A percentile compares a stretch with the other conserved stretches of the same genome.
Conservation (phyloP, 495 filamentous ascomycete species). For the Aspergillus affinis region DNA sequence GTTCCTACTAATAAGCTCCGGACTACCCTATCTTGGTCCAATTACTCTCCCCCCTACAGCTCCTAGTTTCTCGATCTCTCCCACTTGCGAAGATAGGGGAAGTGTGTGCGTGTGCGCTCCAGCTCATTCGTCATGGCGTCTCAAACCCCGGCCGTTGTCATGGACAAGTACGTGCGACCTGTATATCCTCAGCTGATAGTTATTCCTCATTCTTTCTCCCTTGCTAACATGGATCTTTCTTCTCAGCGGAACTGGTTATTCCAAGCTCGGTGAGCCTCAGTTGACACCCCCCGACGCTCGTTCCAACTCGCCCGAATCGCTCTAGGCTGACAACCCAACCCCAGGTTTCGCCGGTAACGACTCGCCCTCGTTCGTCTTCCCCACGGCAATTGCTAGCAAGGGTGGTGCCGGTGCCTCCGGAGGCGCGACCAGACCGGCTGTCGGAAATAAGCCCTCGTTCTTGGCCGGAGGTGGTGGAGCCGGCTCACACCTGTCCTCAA, state of each 20-base stretch:
- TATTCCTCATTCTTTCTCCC: background rate
- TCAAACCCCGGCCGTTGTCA: slow-evolving; percentile 99
- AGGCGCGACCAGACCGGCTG: slow-evolving; percentile 80
- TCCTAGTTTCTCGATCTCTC: background rate
- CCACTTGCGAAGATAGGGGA: slow-evolving; percentile 17
- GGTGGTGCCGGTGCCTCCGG: slow-evolving; percentile 65
- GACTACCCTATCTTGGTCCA: slow-evolving; percentile 9
- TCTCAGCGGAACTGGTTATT: slow-evolving; percentile 93
- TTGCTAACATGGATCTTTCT: slow-evolving; percentile 21
- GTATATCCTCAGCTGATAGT: slow-evolving; percentile 9
- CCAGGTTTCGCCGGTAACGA: slow-evolving; percentile 98
- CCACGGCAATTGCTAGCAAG: slow-evolving; percentile 97
- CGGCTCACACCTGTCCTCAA: slow-evolving; percentile 76
- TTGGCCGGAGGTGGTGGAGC: slow-evolving; percentile 86
- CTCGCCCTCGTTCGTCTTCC: slow-evolving; percentile 98
- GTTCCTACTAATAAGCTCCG: background rate
- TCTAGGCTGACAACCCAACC: slow-evolving; percentile 29
- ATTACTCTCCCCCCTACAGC: slow-evolving; percentile 1
- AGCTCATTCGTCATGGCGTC: slow-evolving; percentile 68
- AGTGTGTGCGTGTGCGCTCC: slow-evolving; percentile 22
- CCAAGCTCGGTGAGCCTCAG: slow-evolving; percentile 78
- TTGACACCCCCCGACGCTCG: background rate
- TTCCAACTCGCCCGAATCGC: slow-evolving; percentile 14
- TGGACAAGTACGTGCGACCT: slow-evolving; percentile 89
- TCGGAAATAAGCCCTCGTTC: slow-evolving; percentile 92